Percentiles rank a stretch among this genome's conserved stretches.
These are phyloP conservation scores for Brasilioporus rufonigricans DNA, from an alignment of 768 basidiomycete species.

Conservation along the genomic window DNA sequence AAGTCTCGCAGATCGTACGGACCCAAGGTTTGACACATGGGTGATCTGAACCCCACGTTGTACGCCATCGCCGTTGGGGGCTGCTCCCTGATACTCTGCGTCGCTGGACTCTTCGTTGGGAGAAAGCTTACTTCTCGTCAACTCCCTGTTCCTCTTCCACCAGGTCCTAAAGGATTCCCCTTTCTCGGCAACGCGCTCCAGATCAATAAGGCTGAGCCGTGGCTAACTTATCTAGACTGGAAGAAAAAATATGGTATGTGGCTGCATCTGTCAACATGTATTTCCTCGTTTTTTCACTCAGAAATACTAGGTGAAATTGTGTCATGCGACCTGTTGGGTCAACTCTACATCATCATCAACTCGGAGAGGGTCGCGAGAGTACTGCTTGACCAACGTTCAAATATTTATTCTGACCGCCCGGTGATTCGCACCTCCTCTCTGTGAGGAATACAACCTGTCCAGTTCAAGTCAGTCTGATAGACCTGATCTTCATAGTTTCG, in stretches of 20 bases:
- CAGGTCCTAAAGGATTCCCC: constrained; percentile 30
- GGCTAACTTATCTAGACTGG: constrained; percentile 34
- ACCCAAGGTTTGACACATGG: constrained; percentile 3
- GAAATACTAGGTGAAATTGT: constrained; percentile 17
- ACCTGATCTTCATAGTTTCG: constrained; percentile 14
- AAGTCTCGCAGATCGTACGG: not conserved
- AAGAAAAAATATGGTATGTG: constrained; percentile 30
- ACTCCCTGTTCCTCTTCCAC: constrained; percentile 27
- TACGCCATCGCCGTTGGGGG: not conserved
- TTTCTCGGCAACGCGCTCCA: constrained; percentile 25
- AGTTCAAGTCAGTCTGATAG: not conserved
- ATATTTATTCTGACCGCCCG: constrained; percentile 21
- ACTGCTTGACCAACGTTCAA: constrained; percentile 27
- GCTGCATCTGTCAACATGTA: not conserved
- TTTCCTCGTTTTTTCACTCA: not conserved
- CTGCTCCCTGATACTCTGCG: constrained; percentile 1
- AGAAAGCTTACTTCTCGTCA: constrained; percentile 11
- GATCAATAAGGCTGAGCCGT: constrained; percentile 26
- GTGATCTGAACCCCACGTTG: not conserved
- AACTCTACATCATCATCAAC: constrained; percentile 24
- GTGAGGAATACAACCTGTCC: not conserved
- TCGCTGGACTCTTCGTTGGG: not conserved
- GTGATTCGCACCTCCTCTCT: constrained; percentile 4
- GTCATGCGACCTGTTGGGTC: constrained; percentile 18
- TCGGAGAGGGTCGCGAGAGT: constrained; percentile 19